Evolutionary conservation across 306 rosid genomes (phyloP), one percentile per base, ranked within the genome.

Genomic region (Chamaecrista fasciculata): DNA sequence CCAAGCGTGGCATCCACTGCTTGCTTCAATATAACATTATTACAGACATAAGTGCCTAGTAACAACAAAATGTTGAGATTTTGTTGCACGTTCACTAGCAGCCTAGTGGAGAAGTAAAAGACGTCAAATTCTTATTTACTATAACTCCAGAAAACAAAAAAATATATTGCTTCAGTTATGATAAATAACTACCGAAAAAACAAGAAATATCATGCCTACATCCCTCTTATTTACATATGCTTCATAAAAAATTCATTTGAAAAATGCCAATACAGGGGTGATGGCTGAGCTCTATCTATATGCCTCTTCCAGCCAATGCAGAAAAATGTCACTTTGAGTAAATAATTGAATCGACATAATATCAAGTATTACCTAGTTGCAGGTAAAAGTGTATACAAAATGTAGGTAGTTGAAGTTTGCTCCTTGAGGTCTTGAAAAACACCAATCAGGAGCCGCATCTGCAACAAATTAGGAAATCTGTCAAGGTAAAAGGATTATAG

Each of bases 401-500:
- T 44, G 77, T 29, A 46, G 48, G 44, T 19, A 61, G 40, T 52
- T 44, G 70, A 81, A 72, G 51, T 44, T 75, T 48, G 21, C 71
- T 72, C 75, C 20, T 67, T 72, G 42, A 50, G 72, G 71, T 72
- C 64, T 40, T 73, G 64, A 31, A 57, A 46, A 72, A 58, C 62
- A 76, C 72, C 81, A 58, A 73, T 69, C 66, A 79, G 71, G 81
- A 78, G 81, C 78, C 58, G 64, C 74, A 79, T 69, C 83, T 80
- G 76, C 42, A 76, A 69, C 42, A 77, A 70, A 69, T 66, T 74
- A 69, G 57, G 47, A 52, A 52, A 66, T 33, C 62, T 55, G 63
- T 81, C 80, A 81, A 57, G 56, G 64, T 19, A 21, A 69, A 5
- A 61, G 48, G 40, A 75, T 37, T 44, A 66, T 48, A 9, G 4